Base-by-base conservation (phyloP, 2,329 filamentous ascomycete species). In the Penicillium rolfsii region DNA sequence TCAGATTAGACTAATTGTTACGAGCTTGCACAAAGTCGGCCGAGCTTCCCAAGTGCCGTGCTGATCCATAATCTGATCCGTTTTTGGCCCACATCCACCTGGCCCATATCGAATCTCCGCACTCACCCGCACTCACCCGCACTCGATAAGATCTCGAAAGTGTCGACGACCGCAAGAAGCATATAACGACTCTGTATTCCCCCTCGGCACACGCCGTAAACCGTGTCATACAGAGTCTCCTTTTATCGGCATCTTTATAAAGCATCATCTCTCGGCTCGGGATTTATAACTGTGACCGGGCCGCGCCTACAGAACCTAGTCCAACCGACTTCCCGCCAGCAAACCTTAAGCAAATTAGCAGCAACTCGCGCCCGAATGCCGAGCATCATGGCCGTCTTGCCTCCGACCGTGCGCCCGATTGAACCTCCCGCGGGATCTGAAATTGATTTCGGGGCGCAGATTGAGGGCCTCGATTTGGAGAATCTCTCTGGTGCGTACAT, bases 371-470 rank as follows among this genome's bases (percentile, higher is more conserved):
- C 28, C 54, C 46, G 38, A 50, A 49, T 19, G 35, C 30, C 41
- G n/a, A 43, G 19, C 49, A 49, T 36, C 5, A 64, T 66, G 64
- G 53, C 67, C 24, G 53, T 64, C 2, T 26, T 57, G 36, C 55
- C 60, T 16, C 64, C 59, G 22, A 66, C 66, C 8, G 67, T 75
- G 6, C 62, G 64, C 11, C 67, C 69, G 14, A 48, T 76, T 1
- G 61, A 66, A 2, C 65, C 67, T 6, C 67, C 71, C 4, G 40
- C 65, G 0, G 74, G 71, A 26, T 79, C 76, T 5, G 53, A 70
- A 2, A 76, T 87, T 61, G 80, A 87, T 69, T 88, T 91, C 58
- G 88, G 88, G 1, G 87, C 86, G 9, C 72, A 83, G 28, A 79
- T 89, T 63, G 77, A 79, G 40, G 84, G 86, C 49, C 78, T 83